Conservation (phyloP, 2,329 filamentous ascomycete species). For the Ceratocystis ficicola region DNA sequence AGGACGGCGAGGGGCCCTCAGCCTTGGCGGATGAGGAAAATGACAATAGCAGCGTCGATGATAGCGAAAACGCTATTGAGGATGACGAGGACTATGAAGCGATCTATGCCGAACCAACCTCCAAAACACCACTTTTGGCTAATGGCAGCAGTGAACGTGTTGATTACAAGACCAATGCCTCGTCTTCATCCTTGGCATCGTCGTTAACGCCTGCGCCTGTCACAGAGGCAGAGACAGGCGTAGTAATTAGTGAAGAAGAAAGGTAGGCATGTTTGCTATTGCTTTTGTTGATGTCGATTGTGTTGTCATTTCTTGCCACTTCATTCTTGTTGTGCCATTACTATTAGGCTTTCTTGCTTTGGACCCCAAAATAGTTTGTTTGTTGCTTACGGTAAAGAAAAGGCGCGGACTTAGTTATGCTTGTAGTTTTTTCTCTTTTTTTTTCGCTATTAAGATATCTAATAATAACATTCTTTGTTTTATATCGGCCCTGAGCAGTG, state of each 20-base stretch:
- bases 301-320: not conserved
- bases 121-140: slow-evolving; percentile 19
- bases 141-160: not conserved
- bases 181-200: slow-evolving; percentile 5
- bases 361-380: not conserved
- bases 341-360: not conserved
- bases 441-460: not conserved
- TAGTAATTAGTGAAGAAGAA: slow-evolving; percentile 1
- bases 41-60: not conserved
- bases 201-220: not conserved
- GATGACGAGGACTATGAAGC: slow-evolving; percentile 10
- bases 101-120: slow-evolving; percentile 2
- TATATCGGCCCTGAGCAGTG: not conserved
- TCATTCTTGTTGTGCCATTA: not conserved
- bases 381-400: not conserved
- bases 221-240: not conserved
- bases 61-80: slow-evolving; percentile 21
- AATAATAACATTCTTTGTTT: not conserved
- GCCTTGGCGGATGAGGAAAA: slow-evolving; percentile 26
- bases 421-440: not conserved
- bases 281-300: not conserved
- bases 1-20: slow-evolving; percentile 58
- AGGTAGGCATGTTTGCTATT: not conserved
- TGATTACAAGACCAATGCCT: slow-evolving; percentile 9
- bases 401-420: not conserved